phyloP scores from a whole-genome alignment of 2,329 filamentous ascomycete genomes.

The Neonectria magnoliae region DNA sequence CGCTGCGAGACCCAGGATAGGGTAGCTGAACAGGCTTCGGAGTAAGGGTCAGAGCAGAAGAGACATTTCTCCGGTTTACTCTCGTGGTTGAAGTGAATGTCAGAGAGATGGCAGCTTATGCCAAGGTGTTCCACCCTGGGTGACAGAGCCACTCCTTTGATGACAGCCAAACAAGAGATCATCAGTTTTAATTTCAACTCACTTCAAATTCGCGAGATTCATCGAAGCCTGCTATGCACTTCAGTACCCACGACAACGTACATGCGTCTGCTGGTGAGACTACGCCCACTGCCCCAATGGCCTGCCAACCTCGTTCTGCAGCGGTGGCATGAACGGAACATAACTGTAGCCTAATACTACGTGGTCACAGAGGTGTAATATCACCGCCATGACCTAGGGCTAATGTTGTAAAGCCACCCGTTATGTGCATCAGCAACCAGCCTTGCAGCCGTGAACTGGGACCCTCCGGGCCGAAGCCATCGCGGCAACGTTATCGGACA shows the following conservation, averaged over 20 bases:
- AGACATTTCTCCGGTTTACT: neutral
- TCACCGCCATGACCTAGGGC: neutral
- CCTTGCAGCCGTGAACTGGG: neutral
- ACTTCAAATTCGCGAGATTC: neutral
- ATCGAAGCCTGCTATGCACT: neutral
- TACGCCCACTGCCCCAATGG: neutral
- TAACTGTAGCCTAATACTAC: too few species aligned
- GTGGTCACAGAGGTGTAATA: neutral
- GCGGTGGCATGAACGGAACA: too few species aligned
- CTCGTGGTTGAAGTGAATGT: neutral
- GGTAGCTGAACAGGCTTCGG: neutral
- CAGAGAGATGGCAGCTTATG: neutral
- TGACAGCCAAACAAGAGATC: neutral
- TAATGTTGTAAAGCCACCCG: neutral
- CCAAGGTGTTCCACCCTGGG: neutral
- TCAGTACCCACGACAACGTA: neutral
- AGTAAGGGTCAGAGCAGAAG: neutral
- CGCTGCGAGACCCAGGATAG: neutral
- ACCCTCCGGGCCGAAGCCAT: too few species aligned
- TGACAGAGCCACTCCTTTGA: neutral
- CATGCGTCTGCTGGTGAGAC: neutral
- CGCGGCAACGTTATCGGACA: neutral
- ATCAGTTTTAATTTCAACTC: neutral
- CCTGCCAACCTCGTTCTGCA: neutral
- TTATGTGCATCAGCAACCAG: too few species aligned